Base-by-base conservation (phyloP, 768 basidiomycete species). In the Podaxis carcinomalis region DNA sequence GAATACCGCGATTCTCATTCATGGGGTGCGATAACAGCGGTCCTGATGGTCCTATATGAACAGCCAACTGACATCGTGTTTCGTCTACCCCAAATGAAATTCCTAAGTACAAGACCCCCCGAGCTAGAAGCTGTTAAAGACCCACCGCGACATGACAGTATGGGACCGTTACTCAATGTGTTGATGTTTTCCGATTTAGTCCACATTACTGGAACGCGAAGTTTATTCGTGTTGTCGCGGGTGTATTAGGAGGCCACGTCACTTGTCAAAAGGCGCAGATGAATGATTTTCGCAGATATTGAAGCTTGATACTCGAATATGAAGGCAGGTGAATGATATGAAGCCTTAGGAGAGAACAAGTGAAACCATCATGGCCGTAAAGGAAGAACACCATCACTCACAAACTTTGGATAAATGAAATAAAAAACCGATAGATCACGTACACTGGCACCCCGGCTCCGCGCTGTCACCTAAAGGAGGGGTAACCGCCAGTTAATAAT, bases 361-460 rank as follows among this genome's bases (percentile, higher is more conserved):
- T 37, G 19, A 37, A 21, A 54, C 19, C 16, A 5, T n/a, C 14
- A 44, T 44, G 14, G 42, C 19, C 19, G 6, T 44, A 7, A 35
- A 23, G 49, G 10, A 50, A 50, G 21, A 37, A 37, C 52, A 53
- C 39, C 19, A 36, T 50, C 56, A 51, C 35, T 25, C 16, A 44
- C 13, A 47, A n/a, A 16, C 7, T 6, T 19, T 10, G 5, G 23
- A 39, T 36, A 57, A 57, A 57, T 57, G 56, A 57, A 50, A 50
- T 59, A 14, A 52, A 19, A 52, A 40, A 32, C 28, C 28, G 28
- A 32, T 5, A 57, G 16, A 19, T 25, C 39, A n/a, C 32, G 14
- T 59, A 51, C n/a, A 44, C 42, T 42, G 39, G 47, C 51, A 46
- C 27, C 35, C 51, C 59, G 59, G 59, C 51, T 44, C 59, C 59